phyloP scores from a whole-genome alignment of 2,329 filamentous ascomycete genomes.

The Pestalotiopsis sp. region DNA sequence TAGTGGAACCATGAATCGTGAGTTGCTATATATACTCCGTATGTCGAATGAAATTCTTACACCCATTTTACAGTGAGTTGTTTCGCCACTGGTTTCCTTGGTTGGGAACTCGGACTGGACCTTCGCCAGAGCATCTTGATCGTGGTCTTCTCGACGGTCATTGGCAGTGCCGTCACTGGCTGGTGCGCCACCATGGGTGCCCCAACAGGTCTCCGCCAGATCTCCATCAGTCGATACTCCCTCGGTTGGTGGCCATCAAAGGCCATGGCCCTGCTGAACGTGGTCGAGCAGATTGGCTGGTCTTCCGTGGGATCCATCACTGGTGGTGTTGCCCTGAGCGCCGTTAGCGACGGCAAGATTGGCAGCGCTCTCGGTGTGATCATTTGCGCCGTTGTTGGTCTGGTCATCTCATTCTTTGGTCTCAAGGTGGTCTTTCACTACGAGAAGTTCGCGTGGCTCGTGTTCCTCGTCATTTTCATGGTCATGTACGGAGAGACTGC shows the following conservation, averaged over 20 bases:
- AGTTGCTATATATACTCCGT: neutral
- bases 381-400: constrained; percentile 49
- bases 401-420: constrained; percentile 55
- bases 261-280: constrained; percentile 51
- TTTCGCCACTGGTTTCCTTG: constrained; percentile 54
- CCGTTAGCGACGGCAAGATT: constrained; percentile 46
- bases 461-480: constrained; percentile 49
- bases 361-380: constrained; percentile 55
- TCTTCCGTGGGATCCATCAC: constrained; percentile 39
- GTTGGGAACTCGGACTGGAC: constrained; percentile 49
- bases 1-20: constrained; percentile 49
- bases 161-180: constrained; percentile 45
- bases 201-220: constrained; percentile 51
- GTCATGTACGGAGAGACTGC: constrained; percentile 51
- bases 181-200: constrained; percentile 54
- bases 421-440: constrained; percentile 51
- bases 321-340: constrained; percentile 49
- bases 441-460: constrained; percentile 52
- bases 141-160: constrained; percentile 46
- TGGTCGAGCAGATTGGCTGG: constrained; percentile 53
- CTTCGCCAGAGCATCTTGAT: constrained; percentile 46
- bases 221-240: constrained; percentile 51
- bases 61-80: constrained; percentile 36
- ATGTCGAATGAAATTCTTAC: neutral
- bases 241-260: constrained; percentile 55